Evolutionary conservation across 2,329 filamentous ascomycete species (phyloP).

Genomic region (Verticillium dahliae): DNA sequence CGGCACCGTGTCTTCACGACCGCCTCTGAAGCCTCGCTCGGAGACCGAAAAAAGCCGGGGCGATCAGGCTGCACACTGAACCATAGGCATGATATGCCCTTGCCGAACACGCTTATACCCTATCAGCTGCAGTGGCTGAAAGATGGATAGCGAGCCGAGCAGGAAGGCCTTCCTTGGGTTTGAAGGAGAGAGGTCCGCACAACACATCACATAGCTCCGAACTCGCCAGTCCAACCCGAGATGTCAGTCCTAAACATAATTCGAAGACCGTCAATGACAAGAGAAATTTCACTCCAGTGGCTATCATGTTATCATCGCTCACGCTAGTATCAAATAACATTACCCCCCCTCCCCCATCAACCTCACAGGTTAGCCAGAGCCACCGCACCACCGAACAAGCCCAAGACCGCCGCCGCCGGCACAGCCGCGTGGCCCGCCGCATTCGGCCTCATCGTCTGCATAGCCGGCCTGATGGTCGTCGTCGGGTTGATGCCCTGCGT

Average conservation of each 20-base stretch:
- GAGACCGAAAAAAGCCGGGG: too few species aligned
- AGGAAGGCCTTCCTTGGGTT: too few species aligned
- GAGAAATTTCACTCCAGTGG: neutral
- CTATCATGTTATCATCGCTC: neutral
- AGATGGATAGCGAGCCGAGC: neutral
- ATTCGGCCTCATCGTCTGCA: conserved; percentile 11
- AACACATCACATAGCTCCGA: neutral
- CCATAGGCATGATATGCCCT: too few species aligned
- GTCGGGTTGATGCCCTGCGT: conserved; percentile 39
- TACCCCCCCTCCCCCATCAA: neutral
- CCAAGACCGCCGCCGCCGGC: conserved; percentile 14
- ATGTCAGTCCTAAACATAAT: neutral
- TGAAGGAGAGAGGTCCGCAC: too few species aligned
- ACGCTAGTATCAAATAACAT: neutral
- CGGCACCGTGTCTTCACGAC: too few species aligned
- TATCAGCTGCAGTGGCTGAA: too few species aligned
- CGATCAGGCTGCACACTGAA: too few species aligned
- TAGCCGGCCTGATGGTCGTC: conserved; percentile 16
- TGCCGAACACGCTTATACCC: too few species aligned
- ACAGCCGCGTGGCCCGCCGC: conserved; percentile 9
- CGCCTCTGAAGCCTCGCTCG: too few species aligned
- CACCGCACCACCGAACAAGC: conserved; percentile 10
- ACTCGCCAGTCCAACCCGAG: too few species aligned
- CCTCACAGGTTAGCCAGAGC: conserved; percentile 7
- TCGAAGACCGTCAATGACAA: neutral